Percentiles rank a stretch among this genome's conserved stretches.
These are phyloP conservation scores for Incumbomyces lentus DNA, from an alignment of 2,329 filamentous ascomycete species.

Conservation along the genomic window DNA sequence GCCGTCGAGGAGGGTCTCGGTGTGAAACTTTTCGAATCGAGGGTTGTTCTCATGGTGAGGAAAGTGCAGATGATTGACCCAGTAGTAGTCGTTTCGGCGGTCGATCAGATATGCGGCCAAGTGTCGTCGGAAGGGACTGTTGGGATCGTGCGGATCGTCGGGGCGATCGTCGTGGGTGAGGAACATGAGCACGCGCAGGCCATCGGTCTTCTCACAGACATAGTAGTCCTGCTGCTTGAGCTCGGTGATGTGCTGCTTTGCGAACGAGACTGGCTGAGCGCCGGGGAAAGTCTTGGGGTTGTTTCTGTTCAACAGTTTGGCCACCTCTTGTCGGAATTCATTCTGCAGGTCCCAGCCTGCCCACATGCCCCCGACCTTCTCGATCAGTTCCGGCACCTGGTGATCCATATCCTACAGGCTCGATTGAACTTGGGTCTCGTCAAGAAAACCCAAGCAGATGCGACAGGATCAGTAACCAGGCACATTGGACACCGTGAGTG, in stretches of 20 bases:
- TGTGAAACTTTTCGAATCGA: conserved; percentile 57
- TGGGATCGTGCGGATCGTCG: conserved; percentile 40
- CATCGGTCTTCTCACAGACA: conserved; percentile 96
- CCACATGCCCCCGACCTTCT: conserved; percentile 44
- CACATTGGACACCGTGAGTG: no score
- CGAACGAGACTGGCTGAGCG: conserved; percentile 90
- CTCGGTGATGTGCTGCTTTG: conserved; percentile 69
- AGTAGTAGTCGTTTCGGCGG: conserved; percentile 96
- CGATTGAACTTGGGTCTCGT: no score
- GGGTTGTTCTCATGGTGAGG: conserved; percentile 53
- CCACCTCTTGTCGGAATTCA: conserved; percentile 61
- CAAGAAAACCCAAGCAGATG: no score
- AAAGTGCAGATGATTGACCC: conserved; percentile 68
- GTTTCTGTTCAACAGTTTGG: conserved; percentile 59
- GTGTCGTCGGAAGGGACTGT: neutral
- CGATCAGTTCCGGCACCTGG: neutral
- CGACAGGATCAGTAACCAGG: no score
- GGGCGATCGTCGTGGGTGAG: conserved; percentile 52
- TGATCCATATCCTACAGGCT: neutral
- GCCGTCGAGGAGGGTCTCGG: conserved; percentile 75
- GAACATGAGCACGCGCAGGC: conserved; percentile 90
- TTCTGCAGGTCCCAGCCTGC: conserved; percentile 51
- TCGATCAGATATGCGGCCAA: conserved; percentile 80
- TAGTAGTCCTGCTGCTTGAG: conserved; percentile 81
- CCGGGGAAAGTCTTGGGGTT: conserved; percentile 58